Conservation (phyloP, 2,329 filamentous ascomycete genomes). For the Pseudogymnoascus sp. region DNA sequence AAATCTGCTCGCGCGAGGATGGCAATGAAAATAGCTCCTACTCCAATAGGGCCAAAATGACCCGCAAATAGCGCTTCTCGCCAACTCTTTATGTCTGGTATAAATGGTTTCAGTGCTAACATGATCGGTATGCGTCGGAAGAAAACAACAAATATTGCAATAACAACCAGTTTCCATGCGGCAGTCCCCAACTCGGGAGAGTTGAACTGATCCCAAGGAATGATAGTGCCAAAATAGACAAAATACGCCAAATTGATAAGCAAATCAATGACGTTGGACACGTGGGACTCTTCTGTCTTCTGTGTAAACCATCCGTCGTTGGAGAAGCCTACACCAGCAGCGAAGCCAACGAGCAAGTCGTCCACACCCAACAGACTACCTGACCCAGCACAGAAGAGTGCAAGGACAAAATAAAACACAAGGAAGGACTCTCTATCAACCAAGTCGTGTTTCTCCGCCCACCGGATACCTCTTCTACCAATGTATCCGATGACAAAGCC, state of each 20-base stretch:
- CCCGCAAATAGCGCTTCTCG: slow-evolving; percentile 93
- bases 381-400: slow-evolving; percentile 89
- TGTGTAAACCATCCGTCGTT: slow-evolving; percentile 99
- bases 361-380: slow-evolving; percentile 87
- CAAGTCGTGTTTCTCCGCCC: slow-evolving; percentile 71
- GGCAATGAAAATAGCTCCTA: slow-evolving; percentile 91
- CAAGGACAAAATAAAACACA: slow-evolving; percentile 96
- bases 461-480: slow-evolving; percentile 83
- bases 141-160: slow-evolving; percentile 86
- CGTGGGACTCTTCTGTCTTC: slow-evolving; percentile 96
- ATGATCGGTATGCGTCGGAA: slow-evolving; percentile 96
- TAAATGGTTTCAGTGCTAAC: slow-evolving; percentile 81
- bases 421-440: slow-evolving; percentile 97
- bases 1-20: slow-evolving; percentile 90
- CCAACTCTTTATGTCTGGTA: slow-evolving; percentile 97
- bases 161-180: slow-evolving; percentile 87
- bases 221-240: slow-evolving; percentile 94
- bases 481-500: slow-evolving; percentile 84
- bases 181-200: slow-evolving; percentile 61
- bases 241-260: slow-evolving; percentile 97
- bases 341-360: slow-evolving; percentile 88
- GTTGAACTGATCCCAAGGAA: slow-evolving; percentile 93
- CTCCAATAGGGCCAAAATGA: slow-evolving; percentile 95
- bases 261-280: slow-evolving; percentile 98
- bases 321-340: slow-evolving; percentile 95